These are phyloP conservation scores for Clavaria fumosa DNA, from an alignment of 768 basidiomycete species.

Conservation along the genomic window DNA sequence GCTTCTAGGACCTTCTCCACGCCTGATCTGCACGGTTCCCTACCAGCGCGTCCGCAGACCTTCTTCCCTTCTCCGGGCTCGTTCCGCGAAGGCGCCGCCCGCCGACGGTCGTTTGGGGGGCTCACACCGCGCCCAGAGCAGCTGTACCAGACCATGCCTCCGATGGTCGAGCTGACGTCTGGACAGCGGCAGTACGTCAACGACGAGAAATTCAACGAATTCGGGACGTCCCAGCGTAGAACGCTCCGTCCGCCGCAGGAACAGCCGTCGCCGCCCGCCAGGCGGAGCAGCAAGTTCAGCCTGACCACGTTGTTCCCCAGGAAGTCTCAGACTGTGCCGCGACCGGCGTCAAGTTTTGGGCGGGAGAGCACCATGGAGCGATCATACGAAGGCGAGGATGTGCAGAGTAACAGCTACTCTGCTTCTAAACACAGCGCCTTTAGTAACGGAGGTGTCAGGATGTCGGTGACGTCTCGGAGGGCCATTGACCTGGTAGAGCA, in stretches of 20 bases:
- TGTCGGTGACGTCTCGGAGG: conserved; percentile 54
- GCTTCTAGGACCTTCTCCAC: conserved; percentile 41
- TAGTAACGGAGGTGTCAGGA: conserved; percentile 27
- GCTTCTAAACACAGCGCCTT: conserved; percentile 36
- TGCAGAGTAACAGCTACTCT: conserved; percentile 26
- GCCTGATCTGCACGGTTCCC: conserved; percentile 27
- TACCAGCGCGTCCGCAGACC: conserved; percentile 22
- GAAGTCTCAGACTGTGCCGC: too few species aligned
- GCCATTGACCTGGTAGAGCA: conserved; percentile 73
- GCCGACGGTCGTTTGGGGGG: conserved; percentile 70
- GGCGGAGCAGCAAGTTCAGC: conserved; percentile 64
- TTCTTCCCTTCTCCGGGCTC: conserved; percentile 49
- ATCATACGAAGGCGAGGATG: conserved; percentile 34
- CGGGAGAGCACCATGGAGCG: too few species aligned
- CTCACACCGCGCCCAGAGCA: conserved; percentile 41
- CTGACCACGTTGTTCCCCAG: conserved; percentile 53
- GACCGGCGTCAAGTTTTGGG: too few species aligned
- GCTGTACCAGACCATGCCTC: conserved; percentile 35
- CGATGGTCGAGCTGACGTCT: too few species aligned
- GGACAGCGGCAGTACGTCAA: too few species aligned
- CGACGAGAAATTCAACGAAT: too few species aligned
- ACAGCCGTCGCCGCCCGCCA: too few species aligned
- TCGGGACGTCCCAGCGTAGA: conserved; percentile 49
- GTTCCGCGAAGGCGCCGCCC: conserved; percentile 38
- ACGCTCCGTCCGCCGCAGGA: too few species aligned